A percentile compares a stretch with the other conserved stretches of the same genome.
Conservation (phyloP, 2,329 filamentous ascomycete genomes). For the Neonectria neomacrospora region DNA sequence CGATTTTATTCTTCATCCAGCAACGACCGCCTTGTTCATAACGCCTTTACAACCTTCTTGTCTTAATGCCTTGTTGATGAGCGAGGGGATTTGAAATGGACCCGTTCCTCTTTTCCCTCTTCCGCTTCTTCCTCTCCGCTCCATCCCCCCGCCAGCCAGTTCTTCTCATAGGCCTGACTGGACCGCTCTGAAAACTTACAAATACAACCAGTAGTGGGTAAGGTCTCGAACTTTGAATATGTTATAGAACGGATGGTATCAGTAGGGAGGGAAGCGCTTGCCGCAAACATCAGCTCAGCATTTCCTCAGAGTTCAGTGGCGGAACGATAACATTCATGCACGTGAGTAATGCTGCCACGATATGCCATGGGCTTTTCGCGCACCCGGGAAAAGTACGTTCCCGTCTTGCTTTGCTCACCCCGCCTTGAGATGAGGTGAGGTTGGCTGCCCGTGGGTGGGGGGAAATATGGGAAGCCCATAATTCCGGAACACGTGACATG, state of each 20-base stretch:
- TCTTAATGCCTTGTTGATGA: conserved; percentile 18
- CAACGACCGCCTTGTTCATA: conserved; percentile 9
- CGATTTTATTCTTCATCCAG: conserved; percentile 23
- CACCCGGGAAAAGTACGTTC: conserved; percentile 12
- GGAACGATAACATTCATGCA: conserved; percentile 8
- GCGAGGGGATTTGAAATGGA: conserved; percentile 21
- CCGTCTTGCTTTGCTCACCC: not conserved
- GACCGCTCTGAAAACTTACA: conserved; percentile 13
- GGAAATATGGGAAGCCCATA: not conserved
- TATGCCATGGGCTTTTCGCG: conserved; percentile 3
- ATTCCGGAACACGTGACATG: conserved; percentile 14
- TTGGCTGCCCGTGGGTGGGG: not conserved
- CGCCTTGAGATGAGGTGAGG: conserved; percentile 10
- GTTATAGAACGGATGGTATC: not conserved
- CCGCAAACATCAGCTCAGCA: conserved; percentile 16
- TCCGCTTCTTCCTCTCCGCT: not conserved
- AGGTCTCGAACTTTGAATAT: not conserved
- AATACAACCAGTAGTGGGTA: not conserved
- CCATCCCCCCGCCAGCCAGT: conserved; percentile 9
- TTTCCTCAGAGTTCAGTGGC: conserved; percentile 3
- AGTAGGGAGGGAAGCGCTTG: conserved; percentile 9
- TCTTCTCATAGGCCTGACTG: conserved; percentile 17
- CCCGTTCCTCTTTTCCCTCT: not conserved
- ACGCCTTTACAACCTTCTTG: not conserved
- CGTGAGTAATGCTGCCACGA: conserved; percentile 13